phyloP scores from a whole-genome alignment of 192 early-diverging fungal species.

The Coemansia sp. region DNA sequence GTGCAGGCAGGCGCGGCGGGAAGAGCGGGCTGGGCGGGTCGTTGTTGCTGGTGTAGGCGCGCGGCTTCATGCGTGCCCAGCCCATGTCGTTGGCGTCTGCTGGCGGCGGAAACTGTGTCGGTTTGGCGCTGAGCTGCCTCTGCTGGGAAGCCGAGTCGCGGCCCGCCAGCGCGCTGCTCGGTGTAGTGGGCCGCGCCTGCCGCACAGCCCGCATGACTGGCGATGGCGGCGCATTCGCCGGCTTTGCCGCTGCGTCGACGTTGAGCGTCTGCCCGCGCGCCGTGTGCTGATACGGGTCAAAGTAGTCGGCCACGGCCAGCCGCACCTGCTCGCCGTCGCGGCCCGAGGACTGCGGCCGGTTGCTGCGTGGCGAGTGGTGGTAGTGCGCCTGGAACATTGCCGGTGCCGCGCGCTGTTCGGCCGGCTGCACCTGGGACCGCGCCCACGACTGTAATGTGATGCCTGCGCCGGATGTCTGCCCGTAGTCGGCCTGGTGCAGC shows the following conservation, averaged over 20 bases:
- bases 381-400: conserved; percentile 35
- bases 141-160: conserved; percentile 11
- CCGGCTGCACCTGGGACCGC: conserved; percentile 20
- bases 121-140: background rate
- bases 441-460: conserved; percentile 48
- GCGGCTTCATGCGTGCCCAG: conserved; percentile 22
- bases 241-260: conserved; percentile 10
- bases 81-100: background rate
- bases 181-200: conserved; percentile 45
- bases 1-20: background rate
- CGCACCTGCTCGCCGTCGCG: conserved; percentile 7
- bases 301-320: conserved; percentile 39
- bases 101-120: conserved; percentile 5
- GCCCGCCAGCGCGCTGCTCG: conserved; percentile 11
- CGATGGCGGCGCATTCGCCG: conserved; percentile 24
- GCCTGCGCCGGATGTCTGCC: conserved; percentile 1
- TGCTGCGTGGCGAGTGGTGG: conserved; percentile 18
- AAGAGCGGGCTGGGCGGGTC: background rate
- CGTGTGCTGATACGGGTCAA: conserved; percentile 39
- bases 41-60: conserved; percentile 11
- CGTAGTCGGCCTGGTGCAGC: conserved; percentile 29
- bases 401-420: conserved; percentile 4
- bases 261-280: conserved; percentile 37
- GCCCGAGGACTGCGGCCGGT: conserved; percentile 20
- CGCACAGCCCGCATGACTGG: conserved; percentile 47